A percentile compares a stretch with the other conserved stretches of the same genome.
These are phyloP conservation scores for Eucalyptus marginata DNA, from an alignment of 345 rosid genomes.

Conservation along the genomic window DNA sequence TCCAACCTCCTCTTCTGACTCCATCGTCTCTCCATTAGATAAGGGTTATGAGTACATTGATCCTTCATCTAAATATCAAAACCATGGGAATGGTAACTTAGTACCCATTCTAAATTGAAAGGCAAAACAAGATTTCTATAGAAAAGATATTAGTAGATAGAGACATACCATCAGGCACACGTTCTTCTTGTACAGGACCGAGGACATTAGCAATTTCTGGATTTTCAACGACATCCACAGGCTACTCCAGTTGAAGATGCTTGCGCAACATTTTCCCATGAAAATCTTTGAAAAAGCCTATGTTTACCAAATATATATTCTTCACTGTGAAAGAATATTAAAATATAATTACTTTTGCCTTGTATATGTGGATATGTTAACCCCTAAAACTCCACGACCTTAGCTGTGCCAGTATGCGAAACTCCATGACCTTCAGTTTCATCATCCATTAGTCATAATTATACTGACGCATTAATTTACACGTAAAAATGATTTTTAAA, in stretches of 20 bases:
- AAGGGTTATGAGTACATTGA: constrained; percentile 43
- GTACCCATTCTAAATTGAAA: no score
- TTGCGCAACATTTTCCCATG: constrained; percentile 66
- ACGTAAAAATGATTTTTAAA: no score
- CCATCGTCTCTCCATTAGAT: no score
- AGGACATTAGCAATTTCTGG: constrained; percentile 17
- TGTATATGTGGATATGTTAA: constrained; percentile 67
- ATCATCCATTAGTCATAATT: no score
- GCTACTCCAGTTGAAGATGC: constrained; percentile 54
- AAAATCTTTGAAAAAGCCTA: constrained; percentile 91
- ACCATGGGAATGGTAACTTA: neutral
- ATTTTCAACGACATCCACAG: constrained; percentile 17
- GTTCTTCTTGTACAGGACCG: constrained; percentile 24
- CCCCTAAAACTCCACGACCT: constrained; percentile 12
- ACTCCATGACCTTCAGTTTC: constrained; percentile 54
- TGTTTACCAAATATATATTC: no score
- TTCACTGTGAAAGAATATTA: no score
- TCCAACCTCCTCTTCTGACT: no score
- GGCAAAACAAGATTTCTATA: neutral
- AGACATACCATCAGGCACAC: constrained; percentile 18
- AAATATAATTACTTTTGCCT: constrained; percentile 51
- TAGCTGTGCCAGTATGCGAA: constrained; percentile 52
- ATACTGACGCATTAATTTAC: no score
- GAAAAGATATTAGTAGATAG: neutral
- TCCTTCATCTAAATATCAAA: constrained; percentile 24